A percentile compares a stretch with the other conserved stretches of the same genome.
phyloP scores from a whole-genome alignment of 805 yeast species.

The Suhomyces sp. region DNA sequence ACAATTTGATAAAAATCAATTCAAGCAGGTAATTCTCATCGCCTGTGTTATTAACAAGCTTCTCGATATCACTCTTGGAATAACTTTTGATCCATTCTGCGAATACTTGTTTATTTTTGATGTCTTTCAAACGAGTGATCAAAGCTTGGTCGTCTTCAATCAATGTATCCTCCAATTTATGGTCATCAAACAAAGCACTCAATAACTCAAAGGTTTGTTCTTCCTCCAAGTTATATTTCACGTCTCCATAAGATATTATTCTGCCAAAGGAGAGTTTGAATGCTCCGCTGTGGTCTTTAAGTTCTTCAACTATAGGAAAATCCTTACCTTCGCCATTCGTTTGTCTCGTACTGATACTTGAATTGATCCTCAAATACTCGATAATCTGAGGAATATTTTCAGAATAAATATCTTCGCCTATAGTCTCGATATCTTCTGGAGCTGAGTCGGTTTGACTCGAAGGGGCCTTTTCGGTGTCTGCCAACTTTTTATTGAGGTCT shows the following conservation, averaged over 20 bases:
- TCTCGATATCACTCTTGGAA: conserved; percentile 33
- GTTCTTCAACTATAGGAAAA: conserved; percentile 21
- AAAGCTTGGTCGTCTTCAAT: conserved; percentile 7
- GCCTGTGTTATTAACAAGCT: conserved; percentile 17
- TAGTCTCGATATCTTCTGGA: neutral
- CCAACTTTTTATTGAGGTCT: conserved; percentile 31
- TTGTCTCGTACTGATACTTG: conserved; percentile 18
- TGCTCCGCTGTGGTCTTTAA: neutral
- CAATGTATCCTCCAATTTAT: conserved; percentile 1
- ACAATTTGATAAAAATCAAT: conserved; percentile 46
- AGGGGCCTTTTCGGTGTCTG: conserved; percentile 16
- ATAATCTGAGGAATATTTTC: conserved; percentile 16
- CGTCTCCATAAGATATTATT: neutral
- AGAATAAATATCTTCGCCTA: conserved; percentile 9
- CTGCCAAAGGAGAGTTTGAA: neutral
- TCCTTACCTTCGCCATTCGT: conserved; percentile 13
- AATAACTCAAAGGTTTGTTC: conserved; percentile 53
- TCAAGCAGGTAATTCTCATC: conserved; percentile 43
- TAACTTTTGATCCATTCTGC: conserved; percentile 56
- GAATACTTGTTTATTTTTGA: conserved; percentile 44
- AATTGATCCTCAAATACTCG: conserved; percentile 18
- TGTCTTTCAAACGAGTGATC: conserved; percentile 14
- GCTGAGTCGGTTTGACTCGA: conserved; percentile 3
- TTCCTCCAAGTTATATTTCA: conserved; percentile 14
- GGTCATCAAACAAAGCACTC: conserved; percentile 52